Percentiles rank a stretch among this genome's conserved stretches.
Evolutionary conservation across 257 asterid species (phyloP).

Genomic region (Solanum etuberosum): DNA sequence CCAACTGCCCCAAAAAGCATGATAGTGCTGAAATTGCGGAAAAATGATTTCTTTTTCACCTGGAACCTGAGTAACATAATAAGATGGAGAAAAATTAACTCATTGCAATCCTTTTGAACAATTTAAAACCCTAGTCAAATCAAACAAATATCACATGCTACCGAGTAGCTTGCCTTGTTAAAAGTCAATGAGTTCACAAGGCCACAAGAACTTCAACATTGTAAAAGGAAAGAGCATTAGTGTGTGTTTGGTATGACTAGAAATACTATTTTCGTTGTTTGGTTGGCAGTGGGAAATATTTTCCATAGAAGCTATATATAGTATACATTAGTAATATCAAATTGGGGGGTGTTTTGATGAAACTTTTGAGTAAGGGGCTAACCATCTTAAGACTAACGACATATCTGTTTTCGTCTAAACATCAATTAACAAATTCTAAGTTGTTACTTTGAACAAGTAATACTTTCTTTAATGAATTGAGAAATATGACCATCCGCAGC

Average conservation of each 20-base stretch:
- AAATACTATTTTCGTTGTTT: not conserved
- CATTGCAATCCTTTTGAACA: not conserved
- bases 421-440: not conserved
- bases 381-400: not conserved
- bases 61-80: slow-evolving; percentile 67
- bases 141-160: not conserved
- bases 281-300: not conserved
- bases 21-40: slow-evolving; percentile 91
- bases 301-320: not conserved
- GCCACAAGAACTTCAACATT: not conserved
- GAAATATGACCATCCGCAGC: not conserved
- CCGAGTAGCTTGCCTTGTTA: not conserved
- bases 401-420: not conserved
- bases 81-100: not conserved
- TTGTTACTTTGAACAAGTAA: not conserved
- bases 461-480: not conserved
- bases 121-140: not conserved
- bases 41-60: slow-evolving; percentile 97
- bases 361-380: not conserved
- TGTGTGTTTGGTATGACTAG: not conserved
- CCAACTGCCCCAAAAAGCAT: slow-evolving; percentile 91
- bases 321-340: not conserved
- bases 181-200: not conserved
- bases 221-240: not conserved
- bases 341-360: not conserved